A percentile compares a stretch with the other conserved stretches of the same genome.
Conservation (phyloP, 495 filamentous ascomycete species). For the Penicillium fimorum region DNA sequence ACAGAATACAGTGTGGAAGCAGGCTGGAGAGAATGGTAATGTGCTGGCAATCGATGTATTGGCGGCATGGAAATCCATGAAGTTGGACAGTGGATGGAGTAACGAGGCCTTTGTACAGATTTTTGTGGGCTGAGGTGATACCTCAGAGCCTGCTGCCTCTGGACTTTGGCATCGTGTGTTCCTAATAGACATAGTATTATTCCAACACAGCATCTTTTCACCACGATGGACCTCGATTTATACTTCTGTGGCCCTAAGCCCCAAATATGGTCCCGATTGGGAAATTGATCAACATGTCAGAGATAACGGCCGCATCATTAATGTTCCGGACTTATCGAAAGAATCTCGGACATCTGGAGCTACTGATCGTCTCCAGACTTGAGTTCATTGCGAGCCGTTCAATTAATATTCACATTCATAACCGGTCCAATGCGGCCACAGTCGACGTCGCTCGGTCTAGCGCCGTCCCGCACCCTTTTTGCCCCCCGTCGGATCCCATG, state of each 20-base stretch:
- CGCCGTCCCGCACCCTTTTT: conserved; percentile 22
- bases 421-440: conserved; percentile 32
- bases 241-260: neutral
- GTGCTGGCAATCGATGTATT: conserved; percentile 78
- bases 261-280: neutral
- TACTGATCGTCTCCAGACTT: conserved; percentile 11
- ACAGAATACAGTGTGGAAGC: conserved; percentile 61
- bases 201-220: neutral
- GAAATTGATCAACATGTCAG: neutral
- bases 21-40: conserved; percentile 42
- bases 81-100: conserved; percentile 69
- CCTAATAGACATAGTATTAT: neutral
- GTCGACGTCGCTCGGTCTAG: conserved; percentile 24
- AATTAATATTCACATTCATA: conserved; percentile 2
- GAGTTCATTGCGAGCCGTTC: conserved; percentile 13
- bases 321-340: conserved; percentile 30
- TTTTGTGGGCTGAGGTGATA: conserved; percentile 35
- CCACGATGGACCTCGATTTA: neutral
- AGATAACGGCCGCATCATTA: conserved; percentile 20
- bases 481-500: conserved; percentile 16
- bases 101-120: conserved; percentile 80
- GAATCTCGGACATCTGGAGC: conserved; percentile 19
- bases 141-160: too few species aligned
- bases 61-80: conserved; percentile 74
- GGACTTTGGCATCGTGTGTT: neutral